Evolutionary conservation across 2,329 filamentous ascomycete genomes (phyloP).

Genomic region (Davidsoniella neocaledoniae): DNA sequence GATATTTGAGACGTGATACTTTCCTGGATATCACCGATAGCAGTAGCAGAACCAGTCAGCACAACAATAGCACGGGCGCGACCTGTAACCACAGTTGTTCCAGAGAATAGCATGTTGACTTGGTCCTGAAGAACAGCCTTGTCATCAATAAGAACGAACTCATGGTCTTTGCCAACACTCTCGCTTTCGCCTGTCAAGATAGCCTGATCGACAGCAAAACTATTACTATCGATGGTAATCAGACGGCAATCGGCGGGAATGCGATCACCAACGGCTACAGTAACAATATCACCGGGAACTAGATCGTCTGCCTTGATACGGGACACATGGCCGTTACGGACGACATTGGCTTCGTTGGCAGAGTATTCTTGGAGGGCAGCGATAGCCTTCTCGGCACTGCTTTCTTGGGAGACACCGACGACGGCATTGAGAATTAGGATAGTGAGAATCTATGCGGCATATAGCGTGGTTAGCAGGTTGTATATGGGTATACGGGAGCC

Average conservation of each 20-base stretch:
- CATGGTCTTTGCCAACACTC: conserved; percentile 75
- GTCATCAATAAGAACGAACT: conserved; percentile 49
- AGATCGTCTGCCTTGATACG: conserved; percentile 91
- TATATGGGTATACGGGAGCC: too few relatives aligned
- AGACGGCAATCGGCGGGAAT: conserved; percentile 90
- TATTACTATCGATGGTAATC: conserved; percentile 86
- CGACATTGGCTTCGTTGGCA: conserved; percentile 88
- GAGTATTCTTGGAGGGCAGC: conserved; percentile 97
- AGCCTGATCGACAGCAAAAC: conserved; percentile 90
- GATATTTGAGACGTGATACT: conserved; percentile 97
- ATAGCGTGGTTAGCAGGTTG: too few relatives aligned
- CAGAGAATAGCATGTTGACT: conserved; percentile 94
- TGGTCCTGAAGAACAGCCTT: conserved; percentile 95
- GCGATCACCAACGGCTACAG: conserved; percentile 76
- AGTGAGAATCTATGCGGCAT: conserved; percentile 57
- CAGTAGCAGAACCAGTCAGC: conserved; percentile 74
- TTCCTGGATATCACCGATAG: conserved; percentile 97
- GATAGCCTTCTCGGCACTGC: conserved; percentile 95
- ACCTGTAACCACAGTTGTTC: conserved; percentile 90
- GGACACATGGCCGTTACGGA: conserved; percentile 59
- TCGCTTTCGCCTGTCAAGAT: conserved; percentile 96
- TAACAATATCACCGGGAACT: conserved; percentile 84
- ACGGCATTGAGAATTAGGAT: conserved; percentile 94
- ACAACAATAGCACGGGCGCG: conserved; percentile 84
- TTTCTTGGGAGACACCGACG: conserved; percentile 96